Evolutionary conservation across 306 rosid genomes (phyloP), one percentile per base, ranked within the genome.

Genomic region (Cicer bijugum): DNA sequence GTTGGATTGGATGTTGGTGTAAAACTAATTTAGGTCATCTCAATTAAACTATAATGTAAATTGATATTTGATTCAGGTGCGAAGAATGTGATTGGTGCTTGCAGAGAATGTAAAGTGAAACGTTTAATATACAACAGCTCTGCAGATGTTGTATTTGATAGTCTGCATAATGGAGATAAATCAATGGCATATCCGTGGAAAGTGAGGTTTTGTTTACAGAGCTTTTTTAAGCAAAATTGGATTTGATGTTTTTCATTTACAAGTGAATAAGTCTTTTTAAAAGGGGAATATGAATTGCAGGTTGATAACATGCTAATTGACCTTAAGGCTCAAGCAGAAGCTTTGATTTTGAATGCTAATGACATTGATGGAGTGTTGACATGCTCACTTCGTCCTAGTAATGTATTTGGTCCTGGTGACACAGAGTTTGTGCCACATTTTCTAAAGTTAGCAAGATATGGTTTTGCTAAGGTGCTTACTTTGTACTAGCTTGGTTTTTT

Each of bases 321-420:
- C 79, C 86, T 92, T 46, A 90, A 82, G 91, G 90, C 93, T 79
- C 96, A 92, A 82, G 97, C 96, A 62, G 97, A 92, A 76, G 90
- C 96, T 59, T 82, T 92, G 83, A 46, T 92, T 84, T 80, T 90
- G 63, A 67, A 57, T 62, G 89, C 88, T 68, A 90, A 92, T 75
- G 80, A 88, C 66, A 82, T 89, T 78, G 93, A 90, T 82, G 97
- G 93, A 73, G 87, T 93, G 59, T 83, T 84, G 81, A 93, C 96
- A 39, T 90, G 98, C 77, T 87, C 90, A n/a, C 89, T 93, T 78
- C 98, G 97, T 75, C 92, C 97, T 74, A 83, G 96, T 86, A 87
- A 90, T 51, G 85, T 86, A 51, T 93, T 89, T 87, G 97, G 97
- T 81, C 98, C 96, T 35, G 90, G 92, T 75, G 98, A 93, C 69